Conservation (phyloP, 2,329 filamentous ascomycete species). For the Mycosphaerella sp. region DNA sequence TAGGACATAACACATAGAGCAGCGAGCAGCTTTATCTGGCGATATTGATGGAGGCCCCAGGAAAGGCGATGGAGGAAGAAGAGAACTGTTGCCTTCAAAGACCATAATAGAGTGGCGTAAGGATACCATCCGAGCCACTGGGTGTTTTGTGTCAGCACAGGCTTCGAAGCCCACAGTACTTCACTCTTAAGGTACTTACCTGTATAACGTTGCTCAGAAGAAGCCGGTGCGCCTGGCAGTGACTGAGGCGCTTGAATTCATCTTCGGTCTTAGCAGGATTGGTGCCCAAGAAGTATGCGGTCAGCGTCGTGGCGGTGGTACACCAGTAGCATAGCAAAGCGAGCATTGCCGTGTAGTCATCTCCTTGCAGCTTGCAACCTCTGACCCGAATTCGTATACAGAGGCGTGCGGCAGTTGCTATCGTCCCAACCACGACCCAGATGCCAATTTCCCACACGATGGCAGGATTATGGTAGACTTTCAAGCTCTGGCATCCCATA, state of each 20-base stretch:
- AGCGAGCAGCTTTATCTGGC: slow-evolving; percentile 29
- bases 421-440: not conserved
- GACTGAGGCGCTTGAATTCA: not conserved
- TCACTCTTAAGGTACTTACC: not conserved
- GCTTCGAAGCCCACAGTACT: no score
- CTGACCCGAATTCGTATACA: slow-evolving; percentile 24
- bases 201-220: not conserved
- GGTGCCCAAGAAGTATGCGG: not conserved
- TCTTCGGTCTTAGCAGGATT: not conserved
- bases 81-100: slow-evolving; percentile 22
- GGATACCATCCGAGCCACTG: slow-evolving; percentile 21
- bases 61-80: slow-evolving; percentile 32
- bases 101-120: slow-evolving; percentile 22
- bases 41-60: slow-evolving; percentile 30
- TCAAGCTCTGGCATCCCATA: not conserved
- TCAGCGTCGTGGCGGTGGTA: slow-evolving; percentile 8
- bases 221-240: not conserved
- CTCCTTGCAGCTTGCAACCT: slow-evolving; percentile 34
- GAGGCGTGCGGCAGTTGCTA: not conserved
- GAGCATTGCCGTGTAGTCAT: slow-evolving; percentile 36
- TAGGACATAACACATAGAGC: slow-evolving; percentile 28
- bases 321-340: slow-evolving; percentile 34
- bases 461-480: not conserved
- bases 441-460: not conserved
- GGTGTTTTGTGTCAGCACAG: no score